Evolutionary conservation across 257 asterid species (phyloP).

Genomic region (Solanum lycopersicoides): DNA sequence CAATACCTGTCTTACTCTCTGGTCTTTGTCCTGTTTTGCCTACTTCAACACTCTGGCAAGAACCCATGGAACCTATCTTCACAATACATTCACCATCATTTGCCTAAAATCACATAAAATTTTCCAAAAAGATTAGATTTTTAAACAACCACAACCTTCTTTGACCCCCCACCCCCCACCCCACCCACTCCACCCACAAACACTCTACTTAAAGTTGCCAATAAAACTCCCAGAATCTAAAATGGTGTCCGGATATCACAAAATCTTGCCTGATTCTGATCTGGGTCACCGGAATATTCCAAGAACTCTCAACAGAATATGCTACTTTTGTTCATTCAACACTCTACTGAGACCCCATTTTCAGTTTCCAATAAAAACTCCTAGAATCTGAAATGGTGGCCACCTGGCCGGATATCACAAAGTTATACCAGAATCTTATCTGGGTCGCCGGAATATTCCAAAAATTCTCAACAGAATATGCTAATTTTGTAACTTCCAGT

Average conservation of each 20-base stretch:
- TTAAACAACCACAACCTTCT: not conserved
- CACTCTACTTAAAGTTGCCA: not conserved
- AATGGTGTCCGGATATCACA: not conserved
- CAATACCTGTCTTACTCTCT: not conserved
- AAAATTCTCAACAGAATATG: not conserved
- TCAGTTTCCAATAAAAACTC: not conserved
- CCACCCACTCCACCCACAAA: not conserved
- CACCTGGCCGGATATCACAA: not conserved
- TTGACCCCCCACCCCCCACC: not conserved
- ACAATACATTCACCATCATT: not conserved
- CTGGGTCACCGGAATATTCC: not conserved
- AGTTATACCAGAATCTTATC: not conserved
- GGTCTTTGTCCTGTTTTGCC: not conserved
- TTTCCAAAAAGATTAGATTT: not conserved
- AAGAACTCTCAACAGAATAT: not conserved
- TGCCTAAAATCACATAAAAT: not conserved
- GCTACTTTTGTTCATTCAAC: not conserved
- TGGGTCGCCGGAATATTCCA: not conserved
- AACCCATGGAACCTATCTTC: not conserved
- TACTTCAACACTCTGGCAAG: not conserved
- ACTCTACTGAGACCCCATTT: not conserved
- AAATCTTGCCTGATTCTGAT: not conserved
- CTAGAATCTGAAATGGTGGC: not conserved
- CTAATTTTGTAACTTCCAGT: not conserved
- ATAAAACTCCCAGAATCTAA: not conserved